Base-by-base conservation (phyloP, 208 protist species). In the Herpetomonas tarakana region DNA sequence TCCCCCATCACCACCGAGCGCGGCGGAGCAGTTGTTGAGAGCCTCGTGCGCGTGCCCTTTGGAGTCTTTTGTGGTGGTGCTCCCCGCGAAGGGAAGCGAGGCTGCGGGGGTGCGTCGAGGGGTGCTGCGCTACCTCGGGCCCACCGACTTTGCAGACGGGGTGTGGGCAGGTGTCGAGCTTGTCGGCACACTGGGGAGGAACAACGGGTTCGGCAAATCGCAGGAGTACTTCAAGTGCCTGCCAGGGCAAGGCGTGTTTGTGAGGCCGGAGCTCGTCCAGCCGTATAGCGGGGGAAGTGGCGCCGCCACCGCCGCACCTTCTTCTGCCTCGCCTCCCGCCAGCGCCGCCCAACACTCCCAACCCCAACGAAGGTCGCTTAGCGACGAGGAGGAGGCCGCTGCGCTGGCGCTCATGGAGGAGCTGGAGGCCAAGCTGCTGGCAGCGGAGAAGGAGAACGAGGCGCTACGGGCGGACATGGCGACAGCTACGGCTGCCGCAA, bases 131-230 rank as follows among this genome's bases (percentile, higher is more conserved):
- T 90, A 81, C 53, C 27, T 76, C 16, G 78, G 83, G 14, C 51
- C 60, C 3, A 81, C 77, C 0, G 68, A 83, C 51, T 90, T 90
- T 45, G 73, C 72, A 6, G 55, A 71, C 9, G 83, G 83, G 3
- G 52, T 72, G 29, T 90, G 83, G 83, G 73, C 59, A 1, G 83
- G 83, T 0, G 65, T 90, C 4, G 83, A 90, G 49, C 68, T 86
- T 12, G 67, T 90, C 35, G 76, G 71, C 27, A 54, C 56, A 52
- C 47, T 58, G 3, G 78, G 78, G 16, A 64, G 65, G 24, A 83
- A 90, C 47, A 61, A 86, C 61, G 78, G 78, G 9, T 68, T 51
- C n/a, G 78, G 83, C 26, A 70, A 68, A 39, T 78, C 72, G 0
- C 39, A 65, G 16, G 44, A 46, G 44, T 86, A 90, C 66, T 90